Conservation (phyloP, 2,329 filamentous ascomycete genomes). For the Aureobasidium musti region DNA sequence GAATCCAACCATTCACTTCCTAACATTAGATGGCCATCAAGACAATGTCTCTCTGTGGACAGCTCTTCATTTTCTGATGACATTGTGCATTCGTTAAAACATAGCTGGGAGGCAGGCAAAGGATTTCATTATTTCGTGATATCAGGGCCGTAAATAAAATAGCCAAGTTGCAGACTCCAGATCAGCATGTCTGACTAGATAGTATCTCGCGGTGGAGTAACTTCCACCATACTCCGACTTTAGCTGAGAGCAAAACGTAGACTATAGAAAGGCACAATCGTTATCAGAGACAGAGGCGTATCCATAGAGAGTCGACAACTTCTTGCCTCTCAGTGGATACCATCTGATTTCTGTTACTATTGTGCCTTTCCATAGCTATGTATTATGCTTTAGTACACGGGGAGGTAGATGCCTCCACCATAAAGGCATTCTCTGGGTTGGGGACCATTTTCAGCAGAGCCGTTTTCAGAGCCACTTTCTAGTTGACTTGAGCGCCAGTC, state of each 20-base stretch:
- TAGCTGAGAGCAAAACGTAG: too few species aligned
- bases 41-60: not conserved
- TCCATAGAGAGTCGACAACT: too few species aligned
- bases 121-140: not conserved
- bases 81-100: not conserved
- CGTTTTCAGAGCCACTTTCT: not conserved
- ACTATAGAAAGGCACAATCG: too few species aligned
- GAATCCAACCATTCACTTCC: too few species aligned
- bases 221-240: too few species aligned
- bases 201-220: too few species aligned
- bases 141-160: not conserved
- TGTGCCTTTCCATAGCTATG: too few species aligned
- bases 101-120: not conserved
- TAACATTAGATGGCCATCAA: not conserved
- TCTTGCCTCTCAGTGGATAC: too few species aligned
- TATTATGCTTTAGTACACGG: too few species aligned
- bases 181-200: not conserved
- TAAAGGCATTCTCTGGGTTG: not conserved
- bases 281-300: too few species aligned
- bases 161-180: not conserved
- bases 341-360: too few species aligned
- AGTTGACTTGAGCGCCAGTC: conserved; percentile 52
- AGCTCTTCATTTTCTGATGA: not conserved
- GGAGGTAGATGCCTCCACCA: not conserved
- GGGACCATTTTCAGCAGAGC: not conserved